Evolutionary conservation across 1,139 yeast species (phyloP).

Genomic region (Suhomyces terraborum): DNA sequence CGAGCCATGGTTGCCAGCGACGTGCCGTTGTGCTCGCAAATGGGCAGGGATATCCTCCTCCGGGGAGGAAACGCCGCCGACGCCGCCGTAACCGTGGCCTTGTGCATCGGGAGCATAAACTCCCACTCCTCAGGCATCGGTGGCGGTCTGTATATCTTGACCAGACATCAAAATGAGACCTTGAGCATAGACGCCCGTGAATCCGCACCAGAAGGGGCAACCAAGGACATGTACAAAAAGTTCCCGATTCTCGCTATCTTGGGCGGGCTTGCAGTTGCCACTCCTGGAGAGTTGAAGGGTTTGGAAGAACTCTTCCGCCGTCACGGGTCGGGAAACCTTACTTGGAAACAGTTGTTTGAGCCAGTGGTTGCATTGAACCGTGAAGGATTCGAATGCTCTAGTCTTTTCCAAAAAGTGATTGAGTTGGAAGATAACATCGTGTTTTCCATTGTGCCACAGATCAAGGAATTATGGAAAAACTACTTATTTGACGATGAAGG

Average conservation of each 20-base stretch:
- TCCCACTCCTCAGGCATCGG: constrained; percentile 90
- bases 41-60: constrained; percentile 63
- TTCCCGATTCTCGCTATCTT: constrained; percentile 51
- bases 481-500: constrained; percentile 47
- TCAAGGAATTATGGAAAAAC: constrained; percentile 50
- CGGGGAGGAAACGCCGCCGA: constrained; percentile 85
- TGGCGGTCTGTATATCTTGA: constrained; percentile 81
- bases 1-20: constrained; percentile 79
- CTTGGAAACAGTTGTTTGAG: constrained; percentile 71
- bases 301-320: constrained; percentile 56
- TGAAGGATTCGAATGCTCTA: constrained; percentile 64
- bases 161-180: constrained; percentile 49
- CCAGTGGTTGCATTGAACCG: constrained; percentile 75
- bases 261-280: constrained; percentile 84
- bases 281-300: constrained; percentile 91
- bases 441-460: constrained; percentile 30
- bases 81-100: constrained; percentile 85
- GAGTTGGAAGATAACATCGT: constrained; percentile 27
- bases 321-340: constrained; percentile 70
- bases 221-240: constrained; percentile 64
- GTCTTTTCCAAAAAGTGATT: constrained; percentile 44
- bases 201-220: constrained; percentile 70
- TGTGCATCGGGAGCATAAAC: constrained; percentile 84
- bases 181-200: constrained; percentile 86
- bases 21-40: constrained; percentile 65